These are phyloP conservation scores for Podospora bellae-mahoneyi DNA, from an alignment of 495 filamentous ascomycete genomes.

Conservation along the genomic window DNA sequence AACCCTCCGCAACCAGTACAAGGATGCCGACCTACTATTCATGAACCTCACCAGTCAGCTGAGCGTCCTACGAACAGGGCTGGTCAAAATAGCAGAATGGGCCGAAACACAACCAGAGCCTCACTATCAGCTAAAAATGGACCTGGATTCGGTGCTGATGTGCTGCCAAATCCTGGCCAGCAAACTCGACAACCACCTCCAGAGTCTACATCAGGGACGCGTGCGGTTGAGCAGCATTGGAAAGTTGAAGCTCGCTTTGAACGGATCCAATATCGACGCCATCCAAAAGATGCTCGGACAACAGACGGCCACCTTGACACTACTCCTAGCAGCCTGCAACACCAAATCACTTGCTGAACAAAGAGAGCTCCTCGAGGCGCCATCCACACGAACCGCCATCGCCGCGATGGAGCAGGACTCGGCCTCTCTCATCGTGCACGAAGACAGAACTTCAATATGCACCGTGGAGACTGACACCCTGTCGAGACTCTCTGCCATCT, in stretches of 20 bases:
- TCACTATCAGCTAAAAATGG: neutral
- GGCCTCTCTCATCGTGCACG: neutral
- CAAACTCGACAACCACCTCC: neutral
- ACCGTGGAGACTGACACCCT: constrained; percentile 3
- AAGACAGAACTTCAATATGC: neutral
- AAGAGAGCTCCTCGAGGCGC: neutral
- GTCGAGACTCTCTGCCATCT: neutral
- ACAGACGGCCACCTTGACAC: constrained; percentile 8
- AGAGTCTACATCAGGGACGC: neutral
- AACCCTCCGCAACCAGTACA: neutral
- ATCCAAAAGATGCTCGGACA: constrained; percentile 13
- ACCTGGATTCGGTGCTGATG: constrained; percentile 1
- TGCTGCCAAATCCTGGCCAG: constrained; percentile 4
- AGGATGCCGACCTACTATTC: constrained; percentile 5
- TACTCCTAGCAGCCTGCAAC: constrained; percentile 12
- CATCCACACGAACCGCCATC: neutral
- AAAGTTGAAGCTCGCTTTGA: constrained; percentile 7
- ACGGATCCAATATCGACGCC: constrained; percentile 4
- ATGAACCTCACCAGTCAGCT: constrained; percentile 4
- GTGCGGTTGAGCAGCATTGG: neutral
- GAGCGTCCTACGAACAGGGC: neutral
- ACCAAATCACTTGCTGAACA: constrained; percentile 9
- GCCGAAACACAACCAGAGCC: neutral
- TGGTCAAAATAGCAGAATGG: neutral
- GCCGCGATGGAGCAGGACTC: neutral